Evolutionary conservation across 2,329 filamentous ascomycete species (phyloP).

Genomic region (Stylonectria norvegica): DNA sequence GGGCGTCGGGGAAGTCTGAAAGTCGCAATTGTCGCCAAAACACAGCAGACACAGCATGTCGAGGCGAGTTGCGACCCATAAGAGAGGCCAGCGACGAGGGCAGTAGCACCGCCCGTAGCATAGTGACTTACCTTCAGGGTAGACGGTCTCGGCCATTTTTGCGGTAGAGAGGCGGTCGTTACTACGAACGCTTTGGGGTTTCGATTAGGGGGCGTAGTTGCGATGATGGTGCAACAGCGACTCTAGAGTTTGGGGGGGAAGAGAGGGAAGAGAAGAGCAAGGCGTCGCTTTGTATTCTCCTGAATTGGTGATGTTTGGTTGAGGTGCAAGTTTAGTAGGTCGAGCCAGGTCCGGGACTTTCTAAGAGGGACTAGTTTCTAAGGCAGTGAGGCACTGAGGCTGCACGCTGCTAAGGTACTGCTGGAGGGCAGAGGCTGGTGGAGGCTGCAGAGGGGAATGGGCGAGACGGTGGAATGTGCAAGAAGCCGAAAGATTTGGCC

Average conservation of each 20-base stretch:
- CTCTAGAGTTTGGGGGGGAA: constrained; percentile 22
- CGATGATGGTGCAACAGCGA: constrained; percentile 26
- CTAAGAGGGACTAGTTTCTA: too few species aligned
- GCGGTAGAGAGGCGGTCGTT: constrained; percentile 14
- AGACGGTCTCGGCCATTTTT: constrained; percentile 23
- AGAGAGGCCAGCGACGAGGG: too few species aligned
- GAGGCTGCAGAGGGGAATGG: too few species aligned
- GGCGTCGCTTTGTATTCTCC: constrained; percentile 8
- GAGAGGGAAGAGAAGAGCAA: constrained; percentile 13
- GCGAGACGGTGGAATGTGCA: constrained; percentile 37
- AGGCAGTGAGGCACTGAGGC: not conserved
- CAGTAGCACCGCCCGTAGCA: too few species aligned
- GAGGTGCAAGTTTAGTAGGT: not conserved
- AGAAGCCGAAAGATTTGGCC: constrained; percentile 41
- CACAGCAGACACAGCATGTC: not conserved
- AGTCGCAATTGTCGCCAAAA: not conserved
- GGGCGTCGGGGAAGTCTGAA: too few species aligned
- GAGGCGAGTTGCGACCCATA: too few species aligned
- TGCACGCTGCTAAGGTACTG: constrained; percentile 18
- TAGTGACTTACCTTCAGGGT: constrained; percentile 43
- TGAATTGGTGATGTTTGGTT: constrained; percentile 9
- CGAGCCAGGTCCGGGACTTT: not conserved
- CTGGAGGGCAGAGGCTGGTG: too few species aligned
- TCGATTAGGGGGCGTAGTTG: too few species aligned
- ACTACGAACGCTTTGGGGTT: too few species aligned